Evolutionary conservation across 2,329 filamentous ascomycete species (phyloP).

Genomic region (Thermomyces lanuginosus): DNA sequence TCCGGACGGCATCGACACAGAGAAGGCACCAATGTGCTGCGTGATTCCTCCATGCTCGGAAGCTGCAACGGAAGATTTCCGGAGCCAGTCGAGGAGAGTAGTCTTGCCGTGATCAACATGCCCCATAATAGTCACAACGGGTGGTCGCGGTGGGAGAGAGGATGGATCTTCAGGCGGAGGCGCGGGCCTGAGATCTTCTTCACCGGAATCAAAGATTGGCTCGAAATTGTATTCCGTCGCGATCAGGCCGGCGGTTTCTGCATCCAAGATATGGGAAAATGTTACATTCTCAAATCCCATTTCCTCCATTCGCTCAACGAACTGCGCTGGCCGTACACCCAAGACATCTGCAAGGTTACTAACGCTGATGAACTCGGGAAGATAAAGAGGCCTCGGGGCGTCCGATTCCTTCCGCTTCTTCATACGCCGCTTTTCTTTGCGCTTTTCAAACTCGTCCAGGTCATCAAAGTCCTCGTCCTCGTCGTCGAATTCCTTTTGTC

Average conservation of each 20-base stretch:
- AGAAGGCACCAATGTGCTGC: conserved; percentile 95
- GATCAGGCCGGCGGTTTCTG: conserved; percentile 78
- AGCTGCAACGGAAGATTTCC: conserved; percentile 80
- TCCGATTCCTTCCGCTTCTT: conserved; percentile 25
- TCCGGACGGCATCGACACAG: conserved; percentile 68
- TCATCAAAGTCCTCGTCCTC: conserved; percentile 22
- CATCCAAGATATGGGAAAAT: conserved; percentile 70
- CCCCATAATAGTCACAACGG: conserved; percentile 97
- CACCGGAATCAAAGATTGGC: conserved; percentile 49
- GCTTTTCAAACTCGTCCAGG: conserved; percentile 19
- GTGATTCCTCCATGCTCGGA: conserved; percentile 94
- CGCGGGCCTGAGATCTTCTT: conserved; percentile 57
- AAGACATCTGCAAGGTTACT: conserved; percentile 61
- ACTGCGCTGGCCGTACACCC: conserved; percentile 52
- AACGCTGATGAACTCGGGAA: conserved; percentile 89
- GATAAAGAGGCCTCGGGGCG: conserved; percentile 45
- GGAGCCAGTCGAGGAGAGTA: conserved; percentile 81
- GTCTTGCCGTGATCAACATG: conserved; percentile 98
- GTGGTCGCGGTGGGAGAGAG: conserved; percentile 56
- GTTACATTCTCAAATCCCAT: conserved; percentile 80
- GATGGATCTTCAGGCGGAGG: conserved; percentile 53
- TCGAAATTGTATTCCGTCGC: conserved; percentile 89
- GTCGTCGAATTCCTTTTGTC: conserved; percentile 9
- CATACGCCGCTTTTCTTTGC: conserved; percentile 26
- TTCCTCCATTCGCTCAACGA: conserved; percentile 59